A percentile compares a stretch with the other conserved stretches of the same genome.
phyloP scores from a whole-genome alignment of 2,329 filamentous ascomycete genomes.

The Aspergillus sergii region DNA sequence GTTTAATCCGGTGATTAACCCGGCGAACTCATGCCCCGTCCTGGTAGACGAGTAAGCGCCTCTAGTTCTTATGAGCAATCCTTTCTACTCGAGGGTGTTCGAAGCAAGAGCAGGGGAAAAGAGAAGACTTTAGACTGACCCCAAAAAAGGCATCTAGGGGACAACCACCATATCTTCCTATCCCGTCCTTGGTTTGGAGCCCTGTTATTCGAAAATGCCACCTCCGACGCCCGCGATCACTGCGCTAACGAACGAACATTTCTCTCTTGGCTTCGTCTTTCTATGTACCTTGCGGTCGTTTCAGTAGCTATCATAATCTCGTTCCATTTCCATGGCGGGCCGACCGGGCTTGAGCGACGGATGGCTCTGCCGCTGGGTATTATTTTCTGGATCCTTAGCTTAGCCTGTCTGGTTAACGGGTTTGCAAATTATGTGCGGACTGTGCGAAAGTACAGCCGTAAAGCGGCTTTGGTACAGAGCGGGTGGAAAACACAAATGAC shows the following conservation, averaged over 20 bases:
- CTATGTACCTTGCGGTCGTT: constrained; percentile 88
- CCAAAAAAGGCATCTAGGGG: constrained; percentile 30
- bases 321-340: constrained; percentile 81
- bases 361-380: constrained; percentile 83
- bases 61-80: background rate
- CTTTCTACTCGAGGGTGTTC: background rate
- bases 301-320: constrained; percentile 87
- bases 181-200: constrained; percentile 59
- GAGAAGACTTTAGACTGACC: background rate
- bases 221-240: constrained; percentile 68
- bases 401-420: constrained; percentile 76
- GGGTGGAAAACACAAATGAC: constrained; percentile 92
- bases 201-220: constrained; percentile 67
- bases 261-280: constrained; percentile 85
- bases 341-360: constrained; percentile 69
- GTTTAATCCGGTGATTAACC: constrained; percentile 57
- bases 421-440: constrained; percentile 84
- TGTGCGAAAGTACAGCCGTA: constrained; percentile 78
- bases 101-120: constrained; percentile 2
- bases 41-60: constrained; percentile 50
- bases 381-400: constrained; percentile 81
- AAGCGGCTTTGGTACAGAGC: constrained; percentile 82
- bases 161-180: constrained; percentile 50
- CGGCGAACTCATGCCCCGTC: constrained; percentile 52
- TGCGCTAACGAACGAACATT: constrained; percentile 73